Percentiles rank a stretch among this genome's conserved stretches.
Evolutionary conservation across 495 filamentous ascomycete species (phyloP).

Genomic region (Neurospora pannonica): DNA sequence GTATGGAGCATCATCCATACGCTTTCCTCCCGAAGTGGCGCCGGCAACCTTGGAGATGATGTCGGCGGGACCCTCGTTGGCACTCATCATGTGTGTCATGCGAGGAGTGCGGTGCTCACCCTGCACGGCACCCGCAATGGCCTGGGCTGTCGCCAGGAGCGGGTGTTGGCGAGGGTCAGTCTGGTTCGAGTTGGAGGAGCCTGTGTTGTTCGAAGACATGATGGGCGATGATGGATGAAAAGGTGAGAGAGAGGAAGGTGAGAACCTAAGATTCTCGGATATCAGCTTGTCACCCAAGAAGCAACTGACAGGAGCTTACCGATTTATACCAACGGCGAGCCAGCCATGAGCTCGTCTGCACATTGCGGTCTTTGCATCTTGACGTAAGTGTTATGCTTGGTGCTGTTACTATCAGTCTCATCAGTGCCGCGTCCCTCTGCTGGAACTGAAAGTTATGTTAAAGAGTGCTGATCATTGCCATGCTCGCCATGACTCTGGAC

Average conservation of each 20-base stretch:
- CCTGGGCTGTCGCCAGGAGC: slow-evolving; percentile 18
- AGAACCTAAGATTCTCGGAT: not conserved
- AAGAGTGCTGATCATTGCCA: not conserved
- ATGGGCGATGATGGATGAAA: not conserved
- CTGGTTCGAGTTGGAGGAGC: slow-evolving; percentile 17
- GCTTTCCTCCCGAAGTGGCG: slow-evolving; percentile 32
- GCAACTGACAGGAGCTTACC: no score
- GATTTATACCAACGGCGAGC: not conserved
- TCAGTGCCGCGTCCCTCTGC: not conserved
- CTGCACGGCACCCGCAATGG: slow-evolving; percentile 14
- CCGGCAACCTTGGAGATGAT: slow-evolving; percentile 47
- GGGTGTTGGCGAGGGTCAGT: slow-evolving; percentile 20
- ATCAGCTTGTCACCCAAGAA: not conserved
- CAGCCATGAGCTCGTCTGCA: not conserved
- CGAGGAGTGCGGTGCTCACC: slow-evolving; percentile 21
- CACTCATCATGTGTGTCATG: slow-evolving; percentile 28
- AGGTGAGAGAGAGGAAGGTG: not conserved
- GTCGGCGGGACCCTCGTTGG: slow-evolving; percentile 48
- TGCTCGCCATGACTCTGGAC: not conserved
- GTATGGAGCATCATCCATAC: slow-evolving; percentile 42
- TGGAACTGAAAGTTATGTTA: not conserved
- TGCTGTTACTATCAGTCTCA: not conserved
- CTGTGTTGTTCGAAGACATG: not conserved
- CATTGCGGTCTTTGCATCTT: not conserved
- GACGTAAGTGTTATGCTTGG: not conserved